These are phyloP conservation scores for Tulasnella sp. DNA, from an alignment of 768 basidiomycete genomes.

Conservation along the genomic window DNA sequence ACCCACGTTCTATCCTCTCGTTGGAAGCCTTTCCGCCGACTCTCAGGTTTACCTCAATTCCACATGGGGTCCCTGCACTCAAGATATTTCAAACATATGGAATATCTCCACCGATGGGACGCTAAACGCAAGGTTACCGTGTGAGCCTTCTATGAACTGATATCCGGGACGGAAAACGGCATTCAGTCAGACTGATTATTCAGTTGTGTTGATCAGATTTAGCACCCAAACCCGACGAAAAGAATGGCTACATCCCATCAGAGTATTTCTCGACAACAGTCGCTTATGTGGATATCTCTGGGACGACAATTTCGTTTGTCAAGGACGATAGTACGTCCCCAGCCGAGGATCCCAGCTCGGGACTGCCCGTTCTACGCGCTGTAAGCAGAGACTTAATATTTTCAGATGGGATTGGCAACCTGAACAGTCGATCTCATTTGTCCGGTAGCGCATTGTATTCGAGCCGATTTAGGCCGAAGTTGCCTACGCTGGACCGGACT, in stretches of 20 bases:
- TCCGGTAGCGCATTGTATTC: neutral
- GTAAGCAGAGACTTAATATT: neutral
- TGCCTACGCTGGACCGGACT: no score
- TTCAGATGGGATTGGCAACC: no score
- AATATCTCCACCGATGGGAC: no score
- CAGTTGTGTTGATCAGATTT: no score
- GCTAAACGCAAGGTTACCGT: no score
- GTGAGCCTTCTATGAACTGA: no score
- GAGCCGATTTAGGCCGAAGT: neutral
- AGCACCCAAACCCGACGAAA: no score
- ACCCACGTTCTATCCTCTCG: neutral
- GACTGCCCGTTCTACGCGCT: neutral
- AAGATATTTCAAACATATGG: no score
- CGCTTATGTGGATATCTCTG: neutral
- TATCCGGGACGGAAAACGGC: no score
- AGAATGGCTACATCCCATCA: neutral
- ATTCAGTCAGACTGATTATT: no score
- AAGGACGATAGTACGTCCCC: neutral
- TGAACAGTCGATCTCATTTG: neutral
- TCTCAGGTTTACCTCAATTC: no score
- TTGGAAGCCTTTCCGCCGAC: neutral
- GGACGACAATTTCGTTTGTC: neutral
- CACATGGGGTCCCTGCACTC: no score
- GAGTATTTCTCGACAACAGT: neutral
- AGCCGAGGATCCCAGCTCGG: neutral